Evolutionary conservation across 1,284 basidiomycete species (phyloP).

Genomic region (Schizophyllum commune): DNA sequence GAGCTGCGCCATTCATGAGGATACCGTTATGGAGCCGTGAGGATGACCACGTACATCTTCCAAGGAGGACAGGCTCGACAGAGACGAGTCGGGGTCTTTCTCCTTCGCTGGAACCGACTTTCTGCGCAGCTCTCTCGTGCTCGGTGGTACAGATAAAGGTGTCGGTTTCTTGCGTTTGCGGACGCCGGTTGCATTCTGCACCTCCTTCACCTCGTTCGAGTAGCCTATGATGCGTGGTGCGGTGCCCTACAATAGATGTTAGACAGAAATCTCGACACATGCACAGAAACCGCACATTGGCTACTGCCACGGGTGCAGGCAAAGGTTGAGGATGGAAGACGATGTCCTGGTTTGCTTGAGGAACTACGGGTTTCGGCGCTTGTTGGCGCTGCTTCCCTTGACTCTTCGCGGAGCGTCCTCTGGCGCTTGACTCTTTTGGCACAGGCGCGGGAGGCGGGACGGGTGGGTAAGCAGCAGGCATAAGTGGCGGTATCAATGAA

Average conservation of each 20-base stretch:
- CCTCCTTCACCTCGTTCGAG: not conserved
- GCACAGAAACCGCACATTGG: not conserved
- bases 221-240: not conserved
- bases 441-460: not conserved
- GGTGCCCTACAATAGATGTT: not conserved
- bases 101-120: not conserved
- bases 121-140: constrained; percentile 6
- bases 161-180: constrained; percentile 9
- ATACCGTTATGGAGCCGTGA: no score
- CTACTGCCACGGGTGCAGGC: not conserved
- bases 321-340: not conserved
- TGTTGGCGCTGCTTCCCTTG: not conserved
- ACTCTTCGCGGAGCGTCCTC: not conserved
- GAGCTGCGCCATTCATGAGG: no score
- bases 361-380: not conserved
- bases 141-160: constrained; percentile 2
- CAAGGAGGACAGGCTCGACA: constrained; percentile 23
- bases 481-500: not conserved
- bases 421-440: not conserved
- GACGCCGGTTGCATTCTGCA: constrained; percentile 18
- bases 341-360: not conserved
- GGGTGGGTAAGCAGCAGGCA: not conserved
- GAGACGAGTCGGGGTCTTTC: constrained; percentile 15
- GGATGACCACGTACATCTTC: not conserved
- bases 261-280: not conserved